Percentiles rank a stretch among this genome's conserved stretches.
phyloP scores from a whole-genome alignment of 768 basidiomycete genomes.

The Phaeolepiota aurea region DNA sequence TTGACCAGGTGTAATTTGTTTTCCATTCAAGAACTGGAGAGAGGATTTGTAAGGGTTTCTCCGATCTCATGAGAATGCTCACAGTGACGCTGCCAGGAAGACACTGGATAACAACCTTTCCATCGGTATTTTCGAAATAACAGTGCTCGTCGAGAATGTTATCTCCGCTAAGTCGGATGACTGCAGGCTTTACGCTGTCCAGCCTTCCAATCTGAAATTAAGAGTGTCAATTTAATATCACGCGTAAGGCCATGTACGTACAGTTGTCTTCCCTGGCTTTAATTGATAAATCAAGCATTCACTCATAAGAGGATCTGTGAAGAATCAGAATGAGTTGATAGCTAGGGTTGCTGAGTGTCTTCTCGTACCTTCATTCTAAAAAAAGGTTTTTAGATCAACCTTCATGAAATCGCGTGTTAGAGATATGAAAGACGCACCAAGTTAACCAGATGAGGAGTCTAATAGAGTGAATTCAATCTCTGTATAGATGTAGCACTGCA shows the following conservation, averaged over 20 bases:
- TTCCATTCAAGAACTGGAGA: conserved; percentile 85
- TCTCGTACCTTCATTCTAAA: conserved; percentile 62
- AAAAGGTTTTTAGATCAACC: conserved; percentile 4
- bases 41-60: conserved; percentile 5
- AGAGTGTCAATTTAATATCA: conserved; percentile 2
- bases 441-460: conserved; percentile 95
- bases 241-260: conserved; percentile 20
- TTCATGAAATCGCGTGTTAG: not conserved
- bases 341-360: not conserved
- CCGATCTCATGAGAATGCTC: conserved; percentile 18
- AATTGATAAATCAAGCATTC: conserved; percentile 93
- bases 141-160: conserved; percentile 93
- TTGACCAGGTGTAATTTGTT: conserved; percentile 70
- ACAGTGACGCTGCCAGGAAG: conserved; percentile 80
- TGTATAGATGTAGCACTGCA: conserved; percentile 5
- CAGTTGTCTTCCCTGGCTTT: conserved; percentile 76
- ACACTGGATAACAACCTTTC: conserved; percentile 75
- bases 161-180: conserved; percentile 88
- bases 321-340: not conserved
- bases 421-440: conserved; percentile 47
- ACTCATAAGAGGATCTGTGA: conserved; percentile 89
- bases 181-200: conserved; percentile 72
- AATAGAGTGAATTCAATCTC: conserved; percentile 9
- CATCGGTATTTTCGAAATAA: conserved; percentile 79
- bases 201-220: conserved; percentile 69